Percentiles rank a stretch among this genome's conserved stretches.
Evolutionary conservation across 208 protist genomes (phyloP).

Genomic region (Wallacemonas collosoma): DNA sequence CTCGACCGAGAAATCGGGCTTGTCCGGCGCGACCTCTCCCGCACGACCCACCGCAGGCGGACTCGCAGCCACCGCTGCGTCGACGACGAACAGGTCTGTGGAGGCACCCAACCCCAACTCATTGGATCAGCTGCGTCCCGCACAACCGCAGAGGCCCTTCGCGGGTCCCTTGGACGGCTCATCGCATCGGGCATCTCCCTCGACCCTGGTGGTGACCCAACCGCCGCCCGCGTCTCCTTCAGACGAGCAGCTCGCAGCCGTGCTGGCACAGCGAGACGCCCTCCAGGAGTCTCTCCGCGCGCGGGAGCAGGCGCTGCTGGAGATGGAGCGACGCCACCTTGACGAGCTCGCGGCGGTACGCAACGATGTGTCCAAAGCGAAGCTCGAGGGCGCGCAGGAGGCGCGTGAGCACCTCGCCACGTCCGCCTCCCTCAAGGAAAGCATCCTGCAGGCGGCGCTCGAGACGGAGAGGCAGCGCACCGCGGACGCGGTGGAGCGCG

Average conservation of each 20-base stretch:
- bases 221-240: neutral
- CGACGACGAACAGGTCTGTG: neutral
- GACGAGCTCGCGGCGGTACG: constrained; percentile 52
- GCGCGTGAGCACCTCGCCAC: constrained; percentile 49
- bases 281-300: constrained; percentile 42
- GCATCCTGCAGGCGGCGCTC: constrained; percentile 44
- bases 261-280: constrained; percentile 13
- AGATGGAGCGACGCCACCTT: constrained; percentile 49
- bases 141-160: no score
- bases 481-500: constrained; percentile 14
- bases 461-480: constrained; percentile 53
- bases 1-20: neutral
- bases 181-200: no score
- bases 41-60: neutral
- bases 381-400: constrained; percentile 44
- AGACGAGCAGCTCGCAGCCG: neutral
- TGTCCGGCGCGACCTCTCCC: neutral
- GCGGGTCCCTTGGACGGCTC: no score
- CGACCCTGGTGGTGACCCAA: no score
- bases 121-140: no score
- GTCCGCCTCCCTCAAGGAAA: constrained; percentile 60
- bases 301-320: constrained; percentile 41
- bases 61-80: neutral
- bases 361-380: constrained; percentile 43
- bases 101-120: no score